Conservation (phyloP, 495 filamentous ascomycete genomes). For the Thermothielavioides terrestris region DNA sequence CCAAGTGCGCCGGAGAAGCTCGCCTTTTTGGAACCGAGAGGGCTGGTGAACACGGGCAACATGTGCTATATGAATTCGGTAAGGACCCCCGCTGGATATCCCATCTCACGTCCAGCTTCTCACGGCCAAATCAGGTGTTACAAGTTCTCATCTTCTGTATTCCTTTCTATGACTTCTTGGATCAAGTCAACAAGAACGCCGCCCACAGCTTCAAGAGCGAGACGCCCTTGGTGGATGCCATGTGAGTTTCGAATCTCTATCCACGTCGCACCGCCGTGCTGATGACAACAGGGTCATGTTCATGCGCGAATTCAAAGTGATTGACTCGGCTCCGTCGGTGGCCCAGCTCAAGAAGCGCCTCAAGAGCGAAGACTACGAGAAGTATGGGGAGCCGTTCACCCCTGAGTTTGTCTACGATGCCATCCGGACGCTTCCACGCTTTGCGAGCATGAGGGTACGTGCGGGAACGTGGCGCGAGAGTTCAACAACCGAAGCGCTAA, state of each 20-base stretch:
- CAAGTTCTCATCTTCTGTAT: slow-evolving; percentile 89
- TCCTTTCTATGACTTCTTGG: slow-evolving; percentile 90
- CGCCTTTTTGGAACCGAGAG: slow-evolving; percentile 84
- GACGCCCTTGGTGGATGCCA: slow-evolving; percentile 85
- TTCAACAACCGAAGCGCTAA: no score
- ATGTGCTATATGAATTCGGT: slow-evolving; percentile 99
- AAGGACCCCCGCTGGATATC: slow-evolving; percentile 27
- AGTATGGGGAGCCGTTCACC: slow-evolving; percentile 83
- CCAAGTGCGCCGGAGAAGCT: slow-evolving; percentile 56
- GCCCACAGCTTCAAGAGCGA: slow-evolving; percentile 90
- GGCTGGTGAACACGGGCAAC: slow-evolving; percentile 92
- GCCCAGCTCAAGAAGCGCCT: slow-evolving; percentile 65
- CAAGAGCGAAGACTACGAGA: slow-evolving; percentile 75
- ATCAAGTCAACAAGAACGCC: slow-evolving; percentile 74
- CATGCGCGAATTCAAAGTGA: slow-evolving; percentile 82
- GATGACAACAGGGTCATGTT: slow-evolving; percentile 70
- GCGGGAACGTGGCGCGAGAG: not conserved
- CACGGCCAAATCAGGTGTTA: slow-evolving; percentile 58
- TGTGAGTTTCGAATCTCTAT: slow-evolving; percentile 48
- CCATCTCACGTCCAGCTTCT: not conserved
- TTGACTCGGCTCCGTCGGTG: slow-evolving; percentile 66
- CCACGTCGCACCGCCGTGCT: not conserved
- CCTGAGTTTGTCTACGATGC: slow-evolving; percentile 95
- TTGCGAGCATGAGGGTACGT: slow-evolving; percentile 79
- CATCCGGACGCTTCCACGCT: slow-evolving; percentile 75